Evolutionary conservation across 2,329 filamentous ascomycete species (phyloP), one percentile per base, ranked within the genome.

Genomic region (Cladophialophora immunda): DNA sequence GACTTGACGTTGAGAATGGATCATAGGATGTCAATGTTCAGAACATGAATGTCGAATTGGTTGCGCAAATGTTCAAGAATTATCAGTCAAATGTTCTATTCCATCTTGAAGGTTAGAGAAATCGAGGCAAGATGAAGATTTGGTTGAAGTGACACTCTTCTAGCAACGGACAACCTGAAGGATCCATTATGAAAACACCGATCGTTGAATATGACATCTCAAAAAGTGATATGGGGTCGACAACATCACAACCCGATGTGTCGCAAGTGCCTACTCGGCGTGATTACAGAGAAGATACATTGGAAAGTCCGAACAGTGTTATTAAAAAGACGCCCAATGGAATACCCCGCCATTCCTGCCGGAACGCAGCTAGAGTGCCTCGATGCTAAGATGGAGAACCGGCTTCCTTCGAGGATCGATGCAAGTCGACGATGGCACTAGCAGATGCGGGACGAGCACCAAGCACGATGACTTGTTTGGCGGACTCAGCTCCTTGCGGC

Each of bases 11-110:
- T 57, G 29, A 63, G 30, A n/a, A 52, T 11, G 30, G 15, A 25
- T 34, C 64, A 5, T 73, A 97, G 92, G 94, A 98, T 73, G 97
- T 98, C 85, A 98, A 98, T 76, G 90, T 97, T 64, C 92, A 97
- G 75, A 99, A 98, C 79, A 97, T 98, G 93, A 97, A 99, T 76
- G 93, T 97, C 38, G 95, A 98, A 81, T 86, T 98, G 2, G 95
- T 98, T 4, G 94, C 94, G 0, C 94, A 98, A 77, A 99, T 99
- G 95, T 99, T 98, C 85, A 97, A 98, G 83, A 99, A 98, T 81
- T 99, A 99, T 78, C 94, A 97, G 79, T 97, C 93, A 11, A 99
- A 98, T 74, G 94, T 98, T 15, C 83, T 98, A 5, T 98, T 99
- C 78, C 95, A 99, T 75, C 85, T 99, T 5, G 95, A 98, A 89